Percentiles rank a stretch among this genome's conserved stretches.
Evolutionary conservation across 108 stramenopile genomes (phyloP).

Genomic region (Epithemia pelagica): DNA sequence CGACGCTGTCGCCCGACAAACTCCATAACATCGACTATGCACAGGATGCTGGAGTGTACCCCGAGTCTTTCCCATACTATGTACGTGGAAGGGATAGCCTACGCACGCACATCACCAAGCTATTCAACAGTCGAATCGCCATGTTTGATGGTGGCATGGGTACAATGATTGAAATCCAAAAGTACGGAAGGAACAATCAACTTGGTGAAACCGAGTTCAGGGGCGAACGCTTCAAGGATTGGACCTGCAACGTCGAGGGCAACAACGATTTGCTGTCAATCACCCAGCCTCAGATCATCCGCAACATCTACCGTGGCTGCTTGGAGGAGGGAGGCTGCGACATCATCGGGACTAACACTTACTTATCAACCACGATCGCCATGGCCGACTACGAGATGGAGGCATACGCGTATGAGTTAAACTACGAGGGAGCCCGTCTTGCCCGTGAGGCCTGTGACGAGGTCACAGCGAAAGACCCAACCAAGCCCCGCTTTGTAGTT

Average conservation of each 20-base stretch:
- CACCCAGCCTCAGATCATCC: constrained; percentile 89
- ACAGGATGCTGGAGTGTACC: constrained; percentile 50
- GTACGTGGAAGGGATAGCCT: constrained; percentile 80
- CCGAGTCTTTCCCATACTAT: constrained; percentile 70
- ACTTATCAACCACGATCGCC: constrained; percentile 91
- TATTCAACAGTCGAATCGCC: constrained; percentile 68
- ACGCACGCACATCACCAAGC: constrained; percentile 65
- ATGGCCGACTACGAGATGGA: constrained; percentile 98
- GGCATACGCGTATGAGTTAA: constrained; percentile 84
- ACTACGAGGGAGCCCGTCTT: constrained; percentile 80
- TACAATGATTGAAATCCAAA: constrained; percentile 97
- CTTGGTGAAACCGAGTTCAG: constrained; percentile 91
- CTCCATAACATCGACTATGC: constrained; percentile 53
- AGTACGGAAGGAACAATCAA: constrained; percentile 75
- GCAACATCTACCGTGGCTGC: constrained; percentile 86
- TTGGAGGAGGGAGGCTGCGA: constrained; percentile 82
- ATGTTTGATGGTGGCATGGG: constrained; percentile 97
- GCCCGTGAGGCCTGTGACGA: constrained; percentile 93
- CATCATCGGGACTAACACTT: constrained; percentile 94
- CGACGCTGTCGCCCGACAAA: constrained; percentile 30
- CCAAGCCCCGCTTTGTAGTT: constrained; percentile 89
- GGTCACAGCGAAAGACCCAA: constrained; percentile 83
- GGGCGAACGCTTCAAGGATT: constrained; percentile 86
- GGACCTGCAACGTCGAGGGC: no score
- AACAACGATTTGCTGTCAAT: constrained; percentile 94